Percentiles rank a stretch among this genome's conserved stretches.
These are phyloP conservation scores for Bathelium albidoporum DNA, from an alignment of 495 filamentous ascomycete genomes.

Conservation along the genomic window DNA sequence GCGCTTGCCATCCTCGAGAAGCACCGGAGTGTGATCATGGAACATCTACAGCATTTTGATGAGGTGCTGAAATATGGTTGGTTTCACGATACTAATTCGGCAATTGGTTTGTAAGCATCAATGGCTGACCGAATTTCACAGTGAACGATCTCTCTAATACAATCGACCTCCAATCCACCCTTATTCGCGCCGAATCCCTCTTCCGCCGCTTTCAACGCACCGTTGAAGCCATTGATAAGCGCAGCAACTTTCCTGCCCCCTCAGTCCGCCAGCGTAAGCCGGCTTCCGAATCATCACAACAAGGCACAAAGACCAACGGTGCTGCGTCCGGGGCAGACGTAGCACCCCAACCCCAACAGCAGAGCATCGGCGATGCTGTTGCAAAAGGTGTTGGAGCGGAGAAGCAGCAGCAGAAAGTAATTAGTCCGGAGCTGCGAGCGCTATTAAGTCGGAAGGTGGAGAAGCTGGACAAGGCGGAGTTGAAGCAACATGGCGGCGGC, in stretches of 20 bases:
- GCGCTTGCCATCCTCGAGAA: slow-evolving; percentile 93
- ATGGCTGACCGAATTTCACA: slow-evolving; percentile 21
- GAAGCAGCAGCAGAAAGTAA: slow-evolving; percentile 54
- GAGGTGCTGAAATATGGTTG: slow-evolving; percentile 93
- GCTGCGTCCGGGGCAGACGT: background rate
- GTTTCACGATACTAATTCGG: slow-evolving; percentile 20
- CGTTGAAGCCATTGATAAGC: slow-evolving; percentile 79
- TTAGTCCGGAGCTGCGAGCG: slow-evolving; percentile 69
- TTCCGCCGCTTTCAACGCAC: slow-evolving; percentile 79
- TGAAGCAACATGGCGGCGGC: slow-evolving; percentile 29
- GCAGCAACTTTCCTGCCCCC: slow-evolving; percentile 66
- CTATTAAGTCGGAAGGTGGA: slow-evolving; percentile 65
- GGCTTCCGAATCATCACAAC: slow-evolving; percentile 12
- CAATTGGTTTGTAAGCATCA: background rate
- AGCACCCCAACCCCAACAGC: background rate
- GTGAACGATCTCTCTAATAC: slow-evolving; percentile 92
- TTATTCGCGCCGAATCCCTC: slow-evolving; percentile 77
- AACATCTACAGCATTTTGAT: slow-evolving; percentile 87
- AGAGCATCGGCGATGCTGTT: slow-evolving; percentile 24
- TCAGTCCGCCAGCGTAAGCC: slow-evolving; percentile 44
- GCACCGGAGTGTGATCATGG: slow-evolving; percentile 88
- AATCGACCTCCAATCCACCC: slow-evolving; percentile 75
- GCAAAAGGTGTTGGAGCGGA: slow-evolving; percentile 25
- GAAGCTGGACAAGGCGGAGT: slow-evolving; percentile 45
- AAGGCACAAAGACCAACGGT: background rate